A percentile compares a stretch with the other conserved stretches of the same genome.
phyloP scores from a whole-genome alignment of 371 early-diverging fungal species.

The Parasitella parasitica region DNA sequence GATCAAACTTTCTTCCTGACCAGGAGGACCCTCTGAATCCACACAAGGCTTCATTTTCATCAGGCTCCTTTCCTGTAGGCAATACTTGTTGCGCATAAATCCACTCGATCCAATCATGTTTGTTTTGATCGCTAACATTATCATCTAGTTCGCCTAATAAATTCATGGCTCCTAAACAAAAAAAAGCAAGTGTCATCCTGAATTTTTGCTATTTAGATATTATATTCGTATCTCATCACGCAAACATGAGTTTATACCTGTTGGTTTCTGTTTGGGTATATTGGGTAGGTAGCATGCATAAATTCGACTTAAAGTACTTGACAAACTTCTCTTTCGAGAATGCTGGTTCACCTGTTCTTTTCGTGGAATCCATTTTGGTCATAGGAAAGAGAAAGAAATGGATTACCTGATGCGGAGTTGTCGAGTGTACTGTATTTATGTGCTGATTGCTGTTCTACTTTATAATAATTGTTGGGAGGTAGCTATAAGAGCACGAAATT shows the following conservation, averaged over 20 bases:
- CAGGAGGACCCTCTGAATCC: constrained; percentile 74
- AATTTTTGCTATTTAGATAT: neutral
- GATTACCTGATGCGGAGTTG: neutral
- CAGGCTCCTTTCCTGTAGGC: constrained; percentile 28
- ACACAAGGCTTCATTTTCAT: constrained; percentile 42
- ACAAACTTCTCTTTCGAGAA: constrained; percentile 53
- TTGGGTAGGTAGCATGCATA: constrained; percentile 72
- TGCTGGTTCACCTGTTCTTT: neutral
- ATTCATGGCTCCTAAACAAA: constrained; percentile 79
- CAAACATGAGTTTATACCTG: constrained; percentile 46
- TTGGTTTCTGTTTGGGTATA: constrained; percentile 78
- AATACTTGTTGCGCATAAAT: constrained; percentile 90
- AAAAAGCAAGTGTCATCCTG: constrained; percentile 87
- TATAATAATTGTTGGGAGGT: too few species aligned
- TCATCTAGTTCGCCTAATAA: constrained; percentile 70
- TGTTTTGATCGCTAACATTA: constrained; percentile 49
- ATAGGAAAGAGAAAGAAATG: neutral
- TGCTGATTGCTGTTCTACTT: too few species aligned
- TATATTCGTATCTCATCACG: neutral
- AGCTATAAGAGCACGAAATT: too few species aligned
- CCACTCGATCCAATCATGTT: constrained; percentile 88
- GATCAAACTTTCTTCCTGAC: constrained; percentile 59
- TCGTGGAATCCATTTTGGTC: neutral
- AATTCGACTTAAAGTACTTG: constrained; percentile 70
- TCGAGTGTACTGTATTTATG: too few species aligned